phyloP scores from a whole-genome alignment of 2,329 filamentous ascomycete species.

The Fusarium austroafricanum region DNA sequence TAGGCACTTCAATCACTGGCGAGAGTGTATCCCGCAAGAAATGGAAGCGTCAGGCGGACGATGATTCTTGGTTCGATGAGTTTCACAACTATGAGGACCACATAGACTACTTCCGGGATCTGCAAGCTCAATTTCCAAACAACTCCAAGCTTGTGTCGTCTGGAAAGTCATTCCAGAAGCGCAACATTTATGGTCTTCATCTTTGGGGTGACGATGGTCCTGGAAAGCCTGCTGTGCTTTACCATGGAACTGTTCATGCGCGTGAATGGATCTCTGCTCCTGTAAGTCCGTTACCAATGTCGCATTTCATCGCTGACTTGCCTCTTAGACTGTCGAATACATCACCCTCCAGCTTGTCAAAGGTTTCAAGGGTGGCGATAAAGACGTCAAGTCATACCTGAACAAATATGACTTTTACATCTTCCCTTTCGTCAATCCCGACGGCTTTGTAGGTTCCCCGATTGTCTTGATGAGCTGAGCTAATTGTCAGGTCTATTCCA shows the following conservation, averaged over 20 bases:
- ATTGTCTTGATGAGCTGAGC: fast-evolving
- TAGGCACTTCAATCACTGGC: constrained; percentile 46
- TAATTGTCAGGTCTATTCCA: constrained; percentile 54
- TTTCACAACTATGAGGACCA: constrained; percentile 66
- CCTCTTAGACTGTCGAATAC: constrained; percentile 59
- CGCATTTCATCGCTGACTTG: neutral
- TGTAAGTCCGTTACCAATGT: constrained; percentile 57
- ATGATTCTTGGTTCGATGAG: constrained; percentile 59
- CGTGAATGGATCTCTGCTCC: constrained; percentile 66
- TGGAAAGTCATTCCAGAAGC: constrained; percentile 58
- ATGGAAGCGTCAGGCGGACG: constrained; percentile 44
- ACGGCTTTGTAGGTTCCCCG: constrained; percentile 48
- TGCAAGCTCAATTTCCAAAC: constrained; percentile 55
- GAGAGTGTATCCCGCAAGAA: constrained; percentile 42
- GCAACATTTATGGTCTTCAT: constrained; percentile 68
- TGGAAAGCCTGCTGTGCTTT: constrained; percentile 62
- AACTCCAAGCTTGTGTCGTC: constrained; percentile 60
- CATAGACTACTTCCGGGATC: constrained; percentile 56
- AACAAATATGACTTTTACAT: constrained; percentile 70
- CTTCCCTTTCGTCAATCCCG: constrained; percentile 62
- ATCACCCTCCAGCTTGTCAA: constrained; percentile 59
- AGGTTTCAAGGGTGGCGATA: constrained; percentile 53
- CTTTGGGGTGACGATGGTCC: constrained; percentile 58
- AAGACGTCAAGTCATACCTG: constrained; percentile 56
- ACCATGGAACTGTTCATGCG: constrained; percentile 65